Base-by-base conservation (phyloP, 768 basidiomycete species). In the Amanita subjunquillea region DNA sequence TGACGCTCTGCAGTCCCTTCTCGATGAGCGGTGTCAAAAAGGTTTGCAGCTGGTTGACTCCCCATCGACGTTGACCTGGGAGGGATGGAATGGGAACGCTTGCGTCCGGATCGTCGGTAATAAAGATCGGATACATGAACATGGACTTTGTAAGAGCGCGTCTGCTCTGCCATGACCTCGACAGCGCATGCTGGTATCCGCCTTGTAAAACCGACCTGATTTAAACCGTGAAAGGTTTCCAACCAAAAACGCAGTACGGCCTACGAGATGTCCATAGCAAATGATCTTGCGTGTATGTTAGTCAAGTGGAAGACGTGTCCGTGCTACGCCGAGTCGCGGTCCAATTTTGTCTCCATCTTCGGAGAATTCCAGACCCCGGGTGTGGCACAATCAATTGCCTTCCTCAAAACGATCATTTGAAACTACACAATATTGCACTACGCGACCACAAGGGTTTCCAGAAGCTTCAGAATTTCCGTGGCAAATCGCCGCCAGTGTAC, bases 111-210 rank as follows among this genome's bases (percentile, higher is more conserved):
- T 97, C 91, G 67, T 98, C 95, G 15, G 93, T 92, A 60, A 98
- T 87, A 66, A 99, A 97, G 62, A 99, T 93, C 6, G 96, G 96
- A 67, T 98, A 99, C 89, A 97, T 97, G 68, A 99, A 78, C 93
- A 97, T 96, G 58, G 80, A 79, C 65, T 91, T 94, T 23, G 85
- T 83, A 62, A 94, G 79, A 54, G 79, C 75, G 45, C 86, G 82
- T 54, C 81, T 80, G 23, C 79, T 76, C 69, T 99, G 95, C 83
- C 89, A 94, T 70, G 80, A 76, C 20, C 95, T 85, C 6, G 91
- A 78, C 57, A 90, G 78, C 13, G 93, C 87, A 69, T 97, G 92
- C 54, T 89, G 84, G 72, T 95, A 96, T 38, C 95, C 94, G 55
- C 94, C 94, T 66, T 95, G 88, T 25, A 91, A 77, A 59, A 91